A percentile compares a stretch with the other conserved stretches of the same genome.
Evolutionary conservation across 2,329 filamentous ascomycete species (phyloP).

Genomic region (Juglanconis sp.): DNA sequence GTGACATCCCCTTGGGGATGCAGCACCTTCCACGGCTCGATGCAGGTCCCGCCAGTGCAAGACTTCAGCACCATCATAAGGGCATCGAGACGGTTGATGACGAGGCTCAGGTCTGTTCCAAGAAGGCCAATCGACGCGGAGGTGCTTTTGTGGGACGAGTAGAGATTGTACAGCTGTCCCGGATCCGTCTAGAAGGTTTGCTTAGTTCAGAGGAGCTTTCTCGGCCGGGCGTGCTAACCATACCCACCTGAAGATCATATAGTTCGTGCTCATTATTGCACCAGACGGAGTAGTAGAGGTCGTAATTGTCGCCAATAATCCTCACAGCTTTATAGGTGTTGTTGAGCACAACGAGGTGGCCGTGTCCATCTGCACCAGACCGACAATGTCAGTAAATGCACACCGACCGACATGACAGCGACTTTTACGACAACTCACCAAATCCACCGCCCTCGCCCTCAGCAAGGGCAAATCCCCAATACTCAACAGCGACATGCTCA

Average conservation of each 20-base stretch:
- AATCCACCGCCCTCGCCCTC: constrained; percentile 25
- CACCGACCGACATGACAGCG: neutral
- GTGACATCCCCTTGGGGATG: constrained; percentile 12
- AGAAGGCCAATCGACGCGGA: constrained; percentile 19
- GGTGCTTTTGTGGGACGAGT: neutral
- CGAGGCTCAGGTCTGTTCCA: neutral
- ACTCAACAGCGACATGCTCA: constrained; percentile 49
- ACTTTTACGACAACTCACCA: neutral
- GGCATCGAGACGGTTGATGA: constrained; percentile 20
- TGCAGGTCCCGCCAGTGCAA: constrained; percentile 18
- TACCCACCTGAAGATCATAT: constrained; percentile 53
- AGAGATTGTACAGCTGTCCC: constrained; percentile 17
- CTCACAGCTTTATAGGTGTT: constrained; percentile 54
- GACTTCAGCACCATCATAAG: constrained; percentile 23
- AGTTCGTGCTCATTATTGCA: constrained; percentile 62
- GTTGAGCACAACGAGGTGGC: constrained; percentile 3
- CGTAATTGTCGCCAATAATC: constrained; percentile 48
- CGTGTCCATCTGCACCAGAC: constrained; percentile 4
- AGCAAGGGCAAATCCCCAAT: constrained; percentile 37
- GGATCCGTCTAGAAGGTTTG: constrained; percentile 5
- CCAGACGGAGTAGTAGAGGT: constrained; percentile 62
- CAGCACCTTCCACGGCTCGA: constrained; percentile 20
- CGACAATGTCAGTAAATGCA: neutral
- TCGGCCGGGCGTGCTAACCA: neutral
- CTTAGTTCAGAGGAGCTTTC: neutral